Conservation (phyloP, 2,329 filamentous ascomycete genomes). For the Aspergillus ustus region DNA sequence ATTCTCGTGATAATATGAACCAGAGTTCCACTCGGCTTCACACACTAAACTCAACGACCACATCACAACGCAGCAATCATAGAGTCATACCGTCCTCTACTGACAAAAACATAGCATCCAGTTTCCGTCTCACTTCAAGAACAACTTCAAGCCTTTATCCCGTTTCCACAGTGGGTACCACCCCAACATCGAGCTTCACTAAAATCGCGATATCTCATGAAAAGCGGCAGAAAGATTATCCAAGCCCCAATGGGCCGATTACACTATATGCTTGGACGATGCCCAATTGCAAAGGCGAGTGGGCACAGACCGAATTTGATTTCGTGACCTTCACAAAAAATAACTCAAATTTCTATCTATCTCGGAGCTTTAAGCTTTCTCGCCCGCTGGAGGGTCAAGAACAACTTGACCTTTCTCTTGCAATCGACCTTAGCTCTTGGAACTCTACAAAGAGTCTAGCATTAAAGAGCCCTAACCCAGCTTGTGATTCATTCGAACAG, state of each 20-base stretch:
- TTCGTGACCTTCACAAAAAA: conserved; percentile 12
- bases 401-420: conserved; percentile 17
- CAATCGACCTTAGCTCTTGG: conserved; percentile 1
- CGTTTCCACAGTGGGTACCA: too few relatives aligned
- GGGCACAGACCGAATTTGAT: conserved; percentile 4
- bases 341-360: conserved; percentile 14
- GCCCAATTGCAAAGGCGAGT: conserved; percentile 6
- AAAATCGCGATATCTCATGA: not conserved
- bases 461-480: not conserved
- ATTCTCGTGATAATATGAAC: not conserved
- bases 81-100: not conserved
- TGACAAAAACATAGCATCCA: not conserved
- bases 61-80: not conserved
- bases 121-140: not conserved
- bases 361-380: conserved; percentile 17
- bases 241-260: not conserved
- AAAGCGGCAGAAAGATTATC: not conserved
- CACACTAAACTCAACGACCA: not conserved
- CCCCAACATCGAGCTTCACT: too few relatives aligned
- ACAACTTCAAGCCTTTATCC: not conserved
- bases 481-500: conserved; percentile 14
- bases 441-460: conserved; percentile 12
- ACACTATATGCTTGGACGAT: conserved; percentile 47
- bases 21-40: not conserved
- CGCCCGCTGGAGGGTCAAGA: conserved; percentile 15